Percentiles rank a stretch among this genome's conserved stretches.
phyloP scores from a whole-genome alignment of 192 early-diverging fungal species.

The Glomus cerebriforme region DNA sequence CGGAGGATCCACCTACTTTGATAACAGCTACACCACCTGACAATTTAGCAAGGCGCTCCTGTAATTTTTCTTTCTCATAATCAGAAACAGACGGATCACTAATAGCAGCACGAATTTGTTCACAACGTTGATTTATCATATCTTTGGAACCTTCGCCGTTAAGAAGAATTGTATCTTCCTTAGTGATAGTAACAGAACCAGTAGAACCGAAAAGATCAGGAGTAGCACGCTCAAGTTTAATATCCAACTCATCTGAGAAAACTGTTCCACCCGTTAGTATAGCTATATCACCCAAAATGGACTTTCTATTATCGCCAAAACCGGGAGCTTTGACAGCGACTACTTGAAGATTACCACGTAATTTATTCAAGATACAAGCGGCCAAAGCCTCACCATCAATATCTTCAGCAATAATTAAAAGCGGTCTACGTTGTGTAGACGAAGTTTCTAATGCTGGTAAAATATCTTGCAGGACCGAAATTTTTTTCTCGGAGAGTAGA shows the following conservation, averaged over 20 bases:
- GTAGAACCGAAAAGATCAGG: slow-evolving; percentile 90
- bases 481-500: slow-evolving; percentile 98
- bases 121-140: slow-evolving; percentile 87
- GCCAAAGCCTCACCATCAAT: slow-evolving; percentile 99
- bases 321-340: slow-evolving; percentile 99
- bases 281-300: slow-evolving; percentile 95
- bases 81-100: slow-evolving; percentile 79
- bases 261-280: slow-evolving; percentile 96
- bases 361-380: slow-evolving; percentile 99
- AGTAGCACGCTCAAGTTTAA: slow-evolving; percentile 94
- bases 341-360: slow-evolving; percentile 97
- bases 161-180: slow-evolving; percentile 98
- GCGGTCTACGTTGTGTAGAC: slow-evolving; percentile 92
- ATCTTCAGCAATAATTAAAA: slow-evolving; percentile 98
- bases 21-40: slow-evolving; percentile 99
- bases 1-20: slow-evolving; percentile 95
- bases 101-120: slow-evolving; percentile 95
- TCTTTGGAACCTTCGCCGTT: slow-evolving; percentile 95
- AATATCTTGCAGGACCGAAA: slow-evolving; percentile 93
- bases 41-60: slow-evolving; percentile 98
- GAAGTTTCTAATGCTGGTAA: slow-evolving; percentile 95
- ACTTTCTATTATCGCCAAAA: slow-evolving; percentile 99
- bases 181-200: slow-evolving; percentile 89
- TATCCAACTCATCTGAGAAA: slow-evolving; percentile 95
- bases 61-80: slow-evolving; percentile 99